Evolutionary conservation across 2,329 filamentous ascomycete genomes (phyloP).

Genomic region (Rutstroemia sp.): DNA sequence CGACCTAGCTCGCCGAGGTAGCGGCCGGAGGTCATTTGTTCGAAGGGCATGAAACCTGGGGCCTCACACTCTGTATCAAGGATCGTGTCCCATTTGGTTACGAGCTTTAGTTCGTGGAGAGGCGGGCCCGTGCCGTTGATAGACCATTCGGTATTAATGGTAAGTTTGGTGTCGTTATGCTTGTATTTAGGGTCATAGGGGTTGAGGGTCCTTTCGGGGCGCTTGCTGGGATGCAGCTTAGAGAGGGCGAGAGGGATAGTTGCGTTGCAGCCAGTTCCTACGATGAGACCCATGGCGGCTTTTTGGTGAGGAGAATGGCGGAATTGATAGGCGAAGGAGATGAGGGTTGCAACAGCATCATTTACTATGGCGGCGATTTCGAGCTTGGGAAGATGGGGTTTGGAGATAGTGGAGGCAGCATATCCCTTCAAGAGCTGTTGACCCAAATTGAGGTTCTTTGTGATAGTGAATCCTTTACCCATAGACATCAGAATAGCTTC

Average conservation of each 20-base stretch:
- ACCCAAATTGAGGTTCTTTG: conserved; percentile 52
- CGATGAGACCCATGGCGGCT: conserved; percentile 72
- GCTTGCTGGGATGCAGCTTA: conserved; percentile 57
- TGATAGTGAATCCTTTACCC: conserved; percentile 64
- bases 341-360: conserved; percentile 71
- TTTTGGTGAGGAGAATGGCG: conserved; percentile 53
- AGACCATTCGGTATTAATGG: conserved; percentile 80
- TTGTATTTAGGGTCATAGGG: conserved; percentile 22
- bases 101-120: conserved; percentile 52
- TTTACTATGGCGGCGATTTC: conserved; percentile 72
- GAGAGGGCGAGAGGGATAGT: conserved; percentile 64
- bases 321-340: conserved; percentile 68
- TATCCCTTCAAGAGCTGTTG: conserved; percentile 54
- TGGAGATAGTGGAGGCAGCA: conserved; percentile 33
- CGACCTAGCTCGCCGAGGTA: conserved; percentile 80
- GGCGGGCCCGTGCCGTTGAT: conserved; percentile 69
- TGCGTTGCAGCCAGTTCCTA: conserved; percentile 75
- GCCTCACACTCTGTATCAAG: conserved; percentile 60
- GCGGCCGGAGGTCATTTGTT: conserved; percentile 94
- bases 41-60: conserved; percentile 87
- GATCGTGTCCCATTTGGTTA: conserved; percentile 63
- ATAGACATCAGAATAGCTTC: conserved; percentile 59
- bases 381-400: conserved; percentile 51
- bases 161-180: conserved; percentile 52
- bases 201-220: conserved; percentile 39